A percentile compares a stretch with the other conserved stretches of the same genome.
These are phyloP conservation scores for Zygosaccharomyces pseudobailii DNA, from an alignment of 1,139 yeast genomes.

Conservation along the genomic window DNA sequence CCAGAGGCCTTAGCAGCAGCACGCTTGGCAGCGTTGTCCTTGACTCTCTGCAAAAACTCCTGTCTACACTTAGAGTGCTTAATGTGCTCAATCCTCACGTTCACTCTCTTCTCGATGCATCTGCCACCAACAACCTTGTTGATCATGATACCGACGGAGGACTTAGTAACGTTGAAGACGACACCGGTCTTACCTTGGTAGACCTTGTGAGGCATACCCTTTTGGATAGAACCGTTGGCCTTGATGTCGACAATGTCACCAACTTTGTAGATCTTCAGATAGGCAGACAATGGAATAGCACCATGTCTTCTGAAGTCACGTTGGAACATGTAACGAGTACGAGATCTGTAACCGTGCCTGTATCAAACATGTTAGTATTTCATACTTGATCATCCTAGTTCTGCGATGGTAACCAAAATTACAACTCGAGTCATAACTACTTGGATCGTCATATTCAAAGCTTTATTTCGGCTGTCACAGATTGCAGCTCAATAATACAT, in stretches of 20 bases:
- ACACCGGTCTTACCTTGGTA: slow-evolving; percentile 99
- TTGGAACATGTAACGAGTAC: slow-evolving; percentile 99
- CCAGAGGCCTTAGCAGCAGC: slow-evolving; percentile 95
- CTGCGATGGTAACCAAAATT: neutral
- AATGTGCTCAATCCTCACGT: slow-evolving; percentile 97
- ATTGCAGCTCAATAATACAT: neutral
- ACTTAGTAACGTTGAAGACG: slow-evolving; percentile 96
- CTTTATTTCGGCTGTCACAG: neutral
- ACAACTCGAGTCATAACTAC: neutral
- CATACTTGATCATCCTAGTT: neutral
- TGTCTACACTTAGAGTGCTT: slow-evolving; percentile 99
- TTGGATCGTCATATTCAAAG: neutral
- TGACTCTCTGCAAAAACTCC: slow-evolving; percentile 98
- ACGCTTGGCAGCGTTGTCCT: slow-evolving; percentile 90
- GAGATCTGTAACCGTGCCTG: slow-evolving; percentile 99
- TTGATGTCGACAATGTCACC: slow-evolving; percentile 99
- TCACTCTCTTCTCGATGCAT: slow-evolving; percentile 97
- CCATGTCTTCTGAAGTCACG: slow-evolving; percentile 99
- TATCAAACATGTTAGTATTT: slow-evolving; percentile 21
- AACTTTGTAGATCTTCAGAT: slow-evolving; percentile 96
- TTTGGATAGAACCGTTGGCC: slow-evolving; percentile 98
- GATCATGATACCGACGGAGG: slow-evolving; percentile 95
- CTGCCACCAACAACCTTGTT: slow-evolving; percentile 99
- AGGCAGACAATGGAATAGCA: slow-evolving; percentile 87
- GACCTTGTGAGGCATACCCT: slow-evolving; percentile 99